These are phyloP conservation scores for Daldinia childiae DNA, from an alignment of 495 filamentous ascomycete genomes.

Conservation along the genomic window DNA sequence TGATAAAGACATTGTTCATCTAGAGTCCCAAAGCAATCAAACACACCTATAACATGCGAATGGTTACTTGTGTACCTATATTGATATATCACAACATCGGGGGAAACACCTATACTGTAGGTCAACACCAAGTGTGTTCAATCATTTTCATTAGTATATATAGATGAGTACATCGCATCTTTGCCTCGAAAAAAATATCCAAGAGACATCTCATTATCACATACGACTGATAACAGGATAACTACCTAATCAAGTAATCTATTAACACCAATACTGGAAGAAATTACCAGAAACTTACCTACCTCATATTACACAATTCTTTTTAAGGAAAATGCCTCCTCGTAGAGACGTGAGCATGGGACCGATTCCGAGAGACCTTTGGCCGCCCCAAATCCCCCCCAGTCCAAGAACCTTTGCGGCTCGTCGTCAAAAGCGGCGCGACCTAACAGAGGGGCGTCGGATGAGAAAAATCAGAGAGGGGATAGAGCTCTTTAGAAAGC, in stretches of 20 bases:
- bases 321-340: too few species aligned
- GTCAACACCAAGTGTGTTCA: background rate
- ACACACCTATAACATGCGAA: background rate
- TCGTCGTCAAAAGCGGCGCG: too few species aligned
- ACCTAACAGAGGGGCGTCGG: too few species aligned
- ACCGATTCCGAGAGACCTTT: too few species aligned
- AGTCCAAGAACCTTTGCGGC: too few species aligned
- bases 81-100: background rate
- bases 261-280: background rate
- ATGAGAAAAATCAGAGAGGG: too few species aligned
- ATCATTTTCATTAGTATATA: background rate
- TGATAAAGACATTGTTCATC: background rate
- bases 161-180: background rate
- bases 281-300: background rate
- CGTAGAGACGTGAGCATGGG: too few species aligned
- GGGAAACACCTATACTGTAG: background rate
- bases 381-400: too few species aligned
- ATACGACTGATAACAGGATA: background rate
- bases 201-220: background rate
- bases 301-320: too few species aligned
- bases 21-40: background rate
- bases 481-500: too few species aligned
- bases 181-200: background rate
- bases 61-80: background rate
- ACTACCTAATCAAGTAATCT: background rate